Evolutionary conservation across 2,329 filamentous ascomycete genomes (phyloP), one percentile per base, ranked within the genome.

Genomic region (Chaetomiaceae sp.): DNA sequence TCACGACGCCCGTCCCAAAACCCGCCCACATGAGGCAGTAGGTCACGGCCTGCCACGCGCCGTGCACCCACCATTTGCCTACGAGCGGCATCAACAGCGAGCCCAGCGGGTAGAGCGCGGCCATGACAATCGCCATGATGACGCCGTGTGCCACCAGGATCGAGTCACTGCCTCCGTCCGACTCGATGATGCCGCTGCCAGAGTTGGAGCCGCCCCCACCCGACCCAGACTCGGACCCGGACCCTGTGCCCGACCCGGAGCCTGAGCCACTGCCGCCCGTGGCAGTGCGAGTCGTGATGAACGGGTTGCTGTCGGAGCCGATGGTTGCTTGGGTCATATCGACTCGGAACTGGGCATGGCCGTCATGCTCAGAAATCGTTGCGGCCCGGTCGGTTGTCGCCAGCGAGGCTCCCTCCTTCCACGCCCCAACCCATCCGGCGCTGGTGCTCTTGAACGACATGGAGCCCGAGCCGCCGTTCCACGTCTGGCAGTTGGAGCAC

Each of bases 111-210:
- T 82, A 85, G 19, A 82, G 66, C 12, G 78, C 60, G 3, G 78
- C 72, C 56, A 84, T 81, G 16, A 78, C 75, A 40, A 84, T 61
- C 21, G 75, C 73, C 80, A 85, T 82, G 60, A 85, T 67, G 57
- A 82, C 70, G 43, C 81, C 82, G 55, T 85, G 81, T 0, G 74
- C 70, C 1, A 58, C 65, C 5, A 71, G 62, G 14, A 72, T 42
- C 2, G 48, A 39, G 7, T 37, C 44, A 27, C 16, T 33, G 12
- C 23, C 20, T 13, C 38, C 20, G n/a, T 19, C 16, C 20, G 37
- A 20, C 13, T 43, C 39, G n/a, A 35, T 64, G 14, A 53, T 63
- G 9, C 54, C 55, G n/a, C 54, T 53, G 40, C 58, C 25, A 27
- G 25, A 27, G 25, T 27, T 27, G 43, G 53, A 43, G 17, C 51